These are phyloP conservation scores for Arabis alpina DNA, from an alignment of 345 rosid species.

Conservation along the genomic window DNA sequence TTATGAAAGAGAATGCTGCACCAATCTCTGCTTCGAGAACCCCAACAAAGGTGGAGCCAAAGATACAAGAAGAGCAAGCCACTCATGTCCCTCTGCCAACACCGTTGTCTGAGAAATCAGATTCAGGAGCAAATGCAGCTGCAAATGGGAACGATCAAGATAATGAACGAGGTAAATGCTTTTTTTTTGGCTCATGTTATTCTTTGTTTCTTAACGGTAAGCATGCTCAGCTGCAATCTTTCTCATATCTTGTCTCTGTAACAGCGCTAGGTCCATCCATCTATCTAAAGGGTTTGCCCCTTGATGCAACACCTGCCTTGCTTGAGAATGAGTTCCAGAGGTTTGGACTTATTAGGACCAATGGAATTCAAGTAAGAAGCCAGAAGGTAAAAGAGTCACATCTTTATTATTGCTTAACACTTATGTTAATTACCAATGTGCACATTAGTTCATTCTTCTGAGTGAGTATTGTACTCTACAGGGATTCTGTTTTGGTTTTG, in stretches of 20 bases:
- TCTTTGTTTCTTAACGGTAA: neutral
- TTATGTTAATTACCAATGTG: neutral
- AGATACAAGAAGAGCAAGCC: conserved; percentile 63
- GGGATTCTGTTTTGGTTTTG: conserved; percentile 97
- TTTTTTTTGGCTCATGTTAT: neutral
- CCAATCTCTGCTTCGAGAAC: conserved; percentile 50
- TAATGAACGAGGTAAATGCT: conserved; percentile 50
- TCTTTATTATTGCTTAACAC: neutral
- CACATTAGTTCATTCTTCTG: conserved; percentile 2
- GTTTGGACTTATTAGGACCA: conserved; percentile 80
- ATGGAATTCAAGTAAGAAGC: conserved; percentile 81
- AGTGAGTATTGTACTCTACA: conserved; percentile 35
- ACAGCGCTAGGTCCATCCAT: conserved; percentile 84
- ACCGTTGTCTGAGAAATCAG: conserved; percentile 49
- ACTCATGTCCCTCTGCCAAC: conserved; percentile 51
- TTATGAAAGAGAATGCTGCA: conserved; percentile 68
- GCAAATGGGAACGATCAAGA: conserved; percentile 73
- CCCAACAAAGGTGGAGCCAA: conserved; percentile 57
- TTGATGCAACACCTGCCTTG: conserved; percentile 62
- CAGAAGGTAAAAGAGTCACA: conserved; percentile 60
- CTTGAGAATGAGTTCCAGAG: conserved; percentile 85
- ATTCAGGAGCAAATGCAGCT: conserved; percentile 48
- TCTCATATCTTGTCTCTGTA: conserved; percentile 12
- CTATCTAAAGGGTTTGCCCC: conserved; percentile 83
- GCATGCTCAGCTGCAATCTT: conserved; percentile 12